Evolutionary conservation across 352 stramenopile genomes (phyloP).

Genomic region (Phytopythium litorale): DNA sequence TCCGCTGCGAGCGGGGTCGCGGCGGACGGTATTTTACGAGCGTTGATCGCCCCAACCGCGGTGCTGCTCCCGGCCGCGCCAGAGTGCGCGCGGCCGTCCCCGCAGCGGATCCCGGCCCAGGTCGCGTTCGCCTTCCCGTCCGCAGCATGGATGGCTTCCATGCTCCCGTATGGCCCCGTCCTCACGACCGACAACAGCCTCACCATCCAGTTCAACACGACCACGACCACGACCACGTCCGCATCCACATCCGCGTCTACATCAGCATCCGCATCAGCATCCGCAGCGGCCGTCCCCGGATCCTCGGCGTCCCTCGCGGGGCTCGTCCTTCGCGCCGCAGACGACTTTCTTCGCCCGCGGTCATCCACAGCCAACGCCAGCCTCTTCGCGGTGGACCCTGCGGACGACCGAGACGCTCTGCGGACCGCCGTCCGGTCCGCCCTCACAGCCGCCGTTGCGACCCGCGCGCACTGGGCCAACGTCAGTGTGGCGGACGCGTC

Average conservation of each 20-base stretch:
- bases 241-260: neutral
- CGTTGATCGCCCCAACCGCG: constrained; percentile 21
- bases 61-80: constrained; percentile 17
- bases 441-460: neutral
- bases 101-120: constrained; percentile 30
- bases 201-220: constrained; percentile 16
- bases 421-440: constrained; percentile 13
- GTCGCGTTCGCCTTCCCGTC: constrained; percentile 55
- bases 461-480: constrained; percentile 19
- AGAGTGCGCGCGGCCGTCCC: constrained; percentile 37
- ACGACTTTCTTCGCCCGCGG: constrained; percentile 44
- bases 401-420: constrained; percentile 14
- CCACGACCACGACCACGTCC: neutral
- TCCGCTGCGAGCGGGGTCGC: neutral
- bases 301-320: constrained; percentile 24
- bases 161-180: constrained; percentile 26
- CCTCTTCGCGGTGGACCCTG: constrained; percentile 9
- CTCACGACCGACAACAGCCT: constrained; percentile 20
- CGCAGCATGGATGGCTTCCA: constrained; percentile 33
- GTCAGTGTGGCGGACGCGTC: constrained; percentile 25
- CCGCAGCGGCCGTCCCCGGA: neutral
- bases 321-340: constrained; percentile 25
- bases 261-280: too few relatives aligned
- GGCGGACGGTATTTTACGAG: constrained; percentile 35
- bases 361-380: constrained; percentile 16